phyloP scores from a whole-genome alignment of 2,329 filamentous ascomycete genomes.

The Nemania serpens region DNA sequence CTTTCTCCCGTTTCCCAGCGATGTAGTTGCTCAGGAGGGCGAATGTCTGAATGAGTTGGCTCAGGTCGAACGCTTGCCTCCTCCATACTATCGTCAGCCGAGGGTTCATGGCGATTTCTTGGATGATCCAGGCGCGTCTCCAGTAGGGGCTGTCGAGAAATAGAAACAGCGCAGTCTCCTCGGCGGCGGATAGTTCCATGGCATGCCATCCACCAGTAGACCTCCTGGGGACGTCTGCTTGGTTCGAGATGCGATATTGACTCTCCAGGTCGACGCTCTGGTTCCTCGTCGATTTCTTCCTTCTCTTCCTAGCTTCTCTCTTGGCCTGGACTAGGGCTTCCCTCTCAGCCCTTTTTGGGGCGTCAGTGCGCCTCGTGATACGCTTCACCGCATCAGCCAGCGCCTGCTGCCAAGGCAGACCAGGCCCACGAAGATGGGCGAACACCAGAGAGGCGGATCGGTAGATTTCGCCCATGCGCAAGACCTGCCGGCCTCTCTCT shows the following conservation, averaged over 20 bases:
- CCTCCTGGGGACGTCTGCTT: background rate
- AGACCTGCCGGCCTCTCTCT: slow-evolving; percentile 20
- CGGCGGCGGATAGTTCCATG: slow-evolving; percentile 21
- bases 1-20: slow-evolving; percentile 11
- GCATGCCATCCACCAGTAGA: background rate
- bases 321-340: slow-evolving; percentile 6
- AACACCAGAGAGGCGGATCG: slow-evolving; percentile 22
- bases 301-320: slow-evolving; percentile 6
- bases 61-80: slow-evolving; percentile 20
- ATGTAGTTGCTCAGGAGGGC: slow-evolving; percentile 11
- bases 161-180: slow-evolving; percentile 20
- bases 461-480: slow-evolving; percentile 27
- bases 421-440: slow-evolving; percentile 13
- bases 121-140: slow-evolving; percentile 26
- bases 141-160: slow-evolving; percentile 24
- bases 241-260: background rate
- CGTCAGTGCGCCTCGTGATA: slow-evolving; percentile 1
- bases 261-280: background rate
- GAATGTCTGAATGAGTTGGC: slow-evolving; percentile 15
- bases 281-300: slow-evolving; percentile 5
- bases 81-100: slow-evolving; percentile 23
- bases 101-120: slow-evolving; percentile 26
- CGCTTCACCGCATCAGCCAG: slow-evolving; percentile 14
- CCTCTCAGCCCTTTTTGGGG: background rate
- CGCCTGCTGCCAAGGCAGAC: slow-evolving; percentile 5